Base-by-base conservation (phyloP, 345 rosid species). In the Pugionium cornutum region DNA sequence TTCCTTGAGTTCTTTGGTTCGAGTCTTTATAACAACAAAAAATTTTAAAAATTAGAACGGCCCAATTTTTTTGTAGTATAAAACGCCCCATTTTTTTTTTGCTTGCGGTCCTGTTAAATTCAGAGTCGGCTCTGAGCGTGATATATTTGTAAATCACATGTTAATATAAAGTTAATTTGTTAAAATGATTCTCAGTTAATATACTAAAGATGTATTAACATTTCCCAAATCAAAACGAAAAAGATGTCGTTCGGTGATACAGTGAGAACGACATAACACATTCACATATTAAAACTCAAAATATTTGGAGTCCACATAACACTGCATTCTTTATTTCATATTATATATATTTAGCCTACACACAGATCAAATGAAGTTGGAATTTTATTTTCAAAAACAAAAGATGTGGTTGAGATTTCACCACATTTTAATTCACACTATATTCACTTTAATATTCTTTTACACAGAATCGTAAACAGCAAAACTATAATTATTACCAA, bases 221-320 rank as follows among this genome's bases (percentile, higher is more conserved):
- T 58, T 59, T 73, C 63, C 41, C 30, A 26, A 53, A 52, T 46
- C 52, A 45, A 52, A 59, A 61, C 37, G 67, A 57, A 47, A 47
- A 29, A 11, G 27, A 53, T 53, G 68, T 60, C 77, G 45, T 61
- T 40, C 60, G 63, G 68, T 53, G 58, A 53, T 37, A 53, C 51
- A 60, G 68, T 53, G 41, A 52, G 42, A 37, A 53, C 60, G 77
- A 73, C 55, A 31, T 26, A 29, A 67, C 68, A 61, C 46, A 60
- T 53, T 46, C 58, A 60, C 57, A 37, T 67, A 67, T 60, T 45
- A 36, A 36, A 35, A 53, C 63, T 39, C 63, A 46, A 66, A 66
- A 59, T 66, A 58, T 65, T 66, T 59, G 44, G 77, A 32, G 68
- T 73, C 77, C 77, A 66, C 68, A 73, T 53, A 59, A 35, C 45